Conservation (phyloP, 2,329 filamentous ascomycete species). For the Apiospora malaysiana region DNA sequence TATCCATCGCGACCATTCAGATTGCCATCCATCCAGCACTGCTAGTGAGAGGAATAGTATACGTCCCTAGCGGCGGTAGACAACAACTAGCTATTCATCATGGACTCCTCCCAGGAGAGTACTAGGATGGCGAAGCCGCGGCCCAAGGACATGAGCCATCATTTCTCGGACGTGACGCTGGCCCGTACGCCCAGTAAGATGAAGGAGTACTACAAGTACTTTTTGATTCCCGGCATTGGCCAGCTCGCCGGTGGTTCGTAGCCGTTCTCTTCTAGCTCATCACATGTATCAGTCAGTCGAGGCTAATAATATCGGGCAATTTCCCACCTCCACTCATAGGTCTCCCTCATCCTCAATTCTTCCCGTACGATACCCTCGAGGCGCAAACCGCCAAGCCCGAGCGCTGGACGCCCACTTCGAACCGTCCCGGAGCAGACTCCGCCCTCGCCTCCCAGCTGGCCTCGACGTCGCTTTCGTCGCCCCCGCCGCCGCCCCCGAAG, state of each 20-base stretch:
- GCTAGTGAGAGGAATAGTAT: background rate
- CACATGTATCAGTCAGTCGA: background rate
- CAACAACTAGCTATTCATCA: background rate
- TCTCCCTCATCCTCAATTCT: conserved; percentile 80
- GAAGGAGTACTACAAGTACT: conserved; percentile 89
- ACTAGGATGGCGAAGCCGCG: conserved; percentile 40
- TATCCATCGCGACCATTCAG: background rate
- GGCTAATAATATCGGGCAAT: background rate
- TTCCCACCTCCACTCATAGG: conserved; percentile 54
- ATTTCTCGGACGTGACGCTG: conserved; percentile 74
- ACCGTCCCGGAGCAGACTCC: conserved; percentile 52
- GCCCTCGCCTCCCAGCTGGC: conserved; percentile 46
- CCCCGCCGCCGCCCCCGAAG: conserved; percentile 25
- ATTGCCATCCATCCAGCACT: background rate
- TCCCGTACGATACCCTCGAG: conserved; percentile 90
- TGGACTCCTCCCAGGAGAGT: conserved; percentile 5
- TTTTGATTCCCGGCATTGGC: conserved; percentile 66
- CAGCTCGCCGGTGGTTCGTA: conserved; percentile 65
- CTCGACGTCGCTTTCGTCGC: conserved; percentile 33
- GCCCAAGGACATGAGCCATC: conserved; percentile 80
- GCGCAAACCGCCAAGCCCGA: conserved; percentile 77
- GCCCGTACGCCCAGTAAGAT: conserved; percentile 69
- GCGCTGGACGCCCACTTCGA: conserved; percentile 75
- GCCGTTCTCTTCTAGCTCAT: background rate
- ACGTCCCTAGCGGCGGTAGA: background rate